These are phyloP conservation scores for Entomortierella beljakovae DNA, from an alignment of 192 early-diverging fungal genomes.

Conservation along the genomic window DNA sequence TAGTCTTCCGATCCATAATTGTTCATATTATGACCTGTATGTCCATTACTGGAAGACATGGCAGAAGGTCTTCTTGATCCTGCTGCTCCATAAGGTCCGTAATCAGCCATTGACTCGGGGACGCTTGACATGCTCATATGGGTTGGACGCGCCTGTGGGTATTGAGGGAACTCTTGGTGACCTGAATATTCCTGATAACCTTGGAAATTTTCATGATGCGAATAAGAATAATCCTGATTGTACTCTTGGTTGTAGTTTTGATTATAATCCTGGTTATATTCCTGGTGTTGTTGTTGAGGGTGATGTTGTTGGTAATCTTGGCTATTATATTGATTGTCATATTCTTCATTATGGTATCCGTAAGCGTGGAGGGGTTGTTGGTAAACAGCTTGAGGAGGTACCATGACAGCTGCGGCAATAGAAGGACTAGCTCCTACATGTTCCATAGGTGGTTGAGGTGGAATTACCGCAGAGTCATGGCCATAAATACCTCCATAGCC, in stretches of 20 bases:
- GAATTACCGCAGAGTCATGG: background rate
- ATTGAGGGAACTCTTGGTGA: background rate
- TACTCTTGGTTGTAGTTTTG: background rate
- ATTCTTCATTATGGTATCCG: background rate
- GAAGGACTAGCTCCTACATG: background rate
- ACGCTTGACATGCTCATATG: slow-evolving; percentile 30
- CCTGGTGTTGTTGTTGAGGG: background rate
- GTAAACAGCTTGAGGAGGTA: background rate
- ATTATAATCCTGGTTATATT: background rate
- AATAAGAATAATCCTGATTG: slow-evolving; percentile 4
- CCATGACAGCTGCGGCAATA: background rate
- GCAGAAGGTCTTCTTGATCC: background rate
- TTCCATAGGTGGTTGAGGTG: slow-evolving; percentile 2
- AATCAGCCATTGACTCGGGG: slow-evolving; percentile 10
- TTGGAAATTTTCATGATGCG: background rate
- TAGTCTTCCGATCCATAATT: slow-evolving; percentile 44
- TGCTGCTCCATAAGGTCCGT: slow-evolving; percentile 2
- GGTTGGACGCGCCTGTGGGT: slow-evolving; percentile 1
- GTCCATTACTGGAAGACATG: background rate
- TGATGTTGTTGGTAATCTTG: slow-evolving; percentile 1
- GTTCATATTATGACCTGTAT: slow-evolving; percentile 20
- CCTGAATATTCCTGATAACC: background rate
- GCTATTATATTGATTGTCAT: background rate
- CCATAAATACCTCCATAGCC: background rate
- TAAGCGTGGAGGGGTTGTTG: background rate